phyloP scores from a whole-genome alignment of 1,139 yeast genomes.

The Eremothecium coryli region DNA sequence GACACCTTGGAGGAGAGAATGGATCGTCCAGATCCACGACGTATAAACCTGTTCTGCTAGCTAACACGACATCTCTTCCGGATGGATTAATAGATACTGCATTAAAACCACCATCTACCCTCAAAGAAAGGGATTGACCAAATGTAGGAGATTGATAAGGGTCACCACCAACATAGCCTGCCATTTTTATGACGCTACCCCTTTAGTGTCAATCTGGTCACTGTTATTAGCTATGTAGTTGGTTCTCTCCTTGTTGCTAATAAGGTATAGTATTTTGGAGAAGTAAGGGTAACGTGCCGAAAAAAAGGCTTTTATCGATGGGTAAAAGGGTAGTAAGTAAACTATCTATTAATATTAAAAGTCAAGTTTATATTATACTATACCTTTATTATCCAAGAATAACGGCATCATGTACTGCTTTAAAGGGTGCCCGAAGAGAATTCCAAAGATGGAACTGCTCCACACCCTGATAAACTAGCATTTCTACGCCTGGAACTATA shows the following conservation, averaged over 20 bases:
- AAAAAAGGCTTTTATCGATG: neutral
- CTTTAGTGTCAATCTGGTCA: neutral
- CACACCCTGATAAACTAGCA: conserved; percentile 88
- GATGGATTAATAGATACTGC: conserved; percentile 90
- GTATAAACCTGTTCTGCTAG: conserved; percentile 72
- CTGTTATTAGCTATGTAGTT: too few relatives aligned
- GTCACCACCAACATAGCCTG: conserved; percentile 17
- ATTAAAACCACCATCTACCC: conserved; percentile 89
- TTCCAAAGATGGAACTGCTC: conserved; percentile 79
- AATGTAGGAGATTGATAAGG: conserved; percentile 45
- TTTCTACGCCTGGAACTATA: conserved; percentile 77
- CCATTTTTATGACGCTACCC: conserved; percentile 8
- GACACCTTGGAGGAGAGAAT: conserved; percentile 87
- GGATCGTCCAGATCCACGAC: conserved; percentile 94
- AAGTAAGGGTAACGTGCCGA: too few relatives aligned
- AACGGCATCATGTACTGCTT: conserved; percentile 53
- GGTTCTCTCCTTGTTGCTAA: too few relatives aligned
- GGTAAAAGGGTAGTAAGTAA: too few relatives aligned
- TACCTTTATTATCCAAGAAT: conserved; percentile 22
- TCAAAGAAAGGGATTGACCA: conserved; percentile 68
- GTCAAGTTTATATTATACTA: too few relatives aligned
- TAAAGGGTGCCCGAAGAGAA: conserved; percentile 55
- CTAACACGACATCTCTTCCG: conserved; percentile 88
- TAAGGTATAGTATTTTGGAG: too few relatives aligned
- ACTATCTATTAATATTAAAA: too few relatives aligned